These are phyloP conservation scores for Tulasnella sp. DNA, from an alignment of 768 basidiomycete genomes.

Conservation along the genomic window DNA sequence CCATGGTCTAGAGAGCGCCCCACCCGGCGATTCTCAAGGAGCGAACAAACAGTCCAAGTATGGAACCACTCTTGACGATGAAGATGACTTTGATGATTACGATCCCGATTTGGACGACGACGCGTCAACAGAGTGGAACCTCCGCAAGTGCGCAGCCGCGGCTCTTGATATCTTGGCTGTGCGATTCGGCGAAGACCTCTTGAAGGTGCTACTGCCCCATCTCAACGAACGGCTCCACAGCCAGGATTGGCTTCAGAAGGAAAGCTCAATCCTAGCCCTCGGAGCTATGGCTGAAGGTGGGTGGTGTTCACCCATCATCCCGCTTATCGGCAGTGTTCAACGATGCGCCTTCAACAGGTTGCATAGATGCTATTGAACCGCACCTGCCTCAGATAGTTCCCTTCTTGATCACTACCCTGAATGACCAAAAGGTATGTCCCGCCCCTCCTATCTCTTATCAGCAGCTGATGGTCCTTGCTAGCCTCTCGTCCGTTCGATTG, in stretches of 20 bases:
- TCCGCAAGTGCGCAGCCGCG: constrained; percentile 95
- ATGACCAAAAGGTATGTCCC: constrained; percentile 72
- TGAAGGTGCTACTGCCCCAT: constrained; percentile 77
- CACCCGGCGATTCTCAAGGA: constrained; percentile 18
- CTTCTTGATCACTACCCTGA: constrained; percentile 80
- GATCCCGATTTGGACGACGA: constrained; percentile 93
- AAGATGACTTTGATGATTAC: constrained; percentile 77
- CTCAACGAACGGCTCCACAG: constrained; percentile 92
- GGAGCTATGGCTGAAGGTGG: constrained; percentile 98
- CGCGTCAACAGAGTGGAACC: constrained; percentile 96
- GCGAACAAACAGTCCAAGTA: constrained; percentile 14
- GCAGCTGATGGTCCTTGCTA: neutral
- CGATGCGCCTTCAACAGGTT: constrained; percentile 43
- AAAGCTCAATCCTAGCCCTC: constrained; percentile 89
- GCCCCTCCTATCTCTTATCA: neutral
- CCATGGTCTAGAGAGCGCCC: constrained; percentile 53
- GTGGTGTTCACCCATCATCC: constrained; percentile 21
- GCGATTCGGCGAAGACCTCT: constrained; percentile 75
- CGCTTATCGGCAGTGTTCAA: neutral
- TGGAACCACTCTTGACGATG: constrained; percentile 41
- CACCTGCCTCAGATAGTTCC: constrained; percentile 90
- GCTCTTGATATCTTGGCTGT: constrained; percentile 95
- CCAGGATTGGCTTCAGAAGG: constrained; percentile 82
- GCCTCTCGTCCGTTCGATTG: constrained; percentile 93
- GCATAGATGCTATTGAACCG: constrained; percentile 89